Percentiles rank a stretch among this genome's conserved stretches.
Conservation (phyloP, 208 protist genomes). For the Leishmania tarentolae region DNA sequence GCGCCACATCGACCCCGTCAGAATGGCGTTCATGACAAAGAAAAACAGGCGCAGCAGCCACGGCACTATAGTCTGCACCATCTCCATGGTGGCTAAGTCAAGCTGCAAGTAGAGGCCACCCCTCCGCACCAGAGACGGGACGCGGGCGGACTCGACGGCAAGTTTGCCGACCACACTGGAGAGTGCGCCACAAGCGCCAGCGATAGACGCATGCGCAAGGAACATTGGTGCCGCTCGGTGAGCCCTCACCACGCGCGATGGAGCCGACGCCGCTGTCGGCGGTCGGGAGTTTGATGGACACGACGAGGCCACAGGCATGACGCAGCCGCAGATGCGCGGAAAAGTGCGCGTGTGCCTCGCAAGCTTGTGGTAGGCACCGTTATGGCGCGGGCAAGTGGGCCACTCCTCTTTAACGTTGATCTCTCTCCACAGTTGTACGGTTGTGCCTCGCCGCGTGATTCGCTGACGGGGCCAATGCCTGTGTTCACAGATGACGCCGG, state of each 20-base stretch:
- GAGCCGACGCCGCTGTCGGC: not conserved
- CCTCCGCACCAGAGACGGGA: slow-evolving; percentile 22
- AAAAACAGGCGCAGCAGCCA: slow-evolving; percentile 48
- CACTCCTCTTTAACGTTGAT: not conserved
- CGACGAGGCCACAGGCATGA: not conserved
- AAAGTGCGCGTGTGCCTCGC: not conserved
- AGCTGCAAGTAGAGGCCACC: slow-evolving; percentile 15
- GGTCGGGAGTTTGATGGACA: not conserved
- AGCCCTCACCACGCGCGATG: not conserved
- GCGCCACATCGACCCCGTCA: slow-evolving; percentile 87
- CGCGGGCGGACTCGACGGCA: slow-evolving; percentile 42
- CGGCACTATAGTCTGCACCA: slow-evolving; percentile 28
- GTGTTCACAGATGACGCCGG: not conserved
- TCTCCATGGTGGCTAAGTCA: slow-evolving; percentile 12
- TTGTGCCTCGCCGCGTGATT: too few relatives aligned
- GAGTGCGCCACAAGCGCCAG: slow-evolving; percentile 68
- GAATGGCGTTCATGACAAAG: slow-evolving; percentile 59
- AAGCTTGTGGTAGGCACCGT: not conserved
- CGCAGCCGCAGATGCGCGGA: not conserved
- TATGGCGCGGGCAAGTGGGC: not conserved
- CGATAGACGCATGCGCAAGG: slow-evolving; percentile 69
- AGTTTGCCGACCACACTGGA: slow-evolving; percentile 79
- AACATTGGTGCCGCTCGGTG: slow-evolving; percentile 33
- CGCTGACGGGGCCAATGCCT: not conserved
- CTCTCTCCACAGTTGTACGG: not conserved